These are phyloP conservation scores for Candida sanyaensis DNA, from an alignment of 1,139 yeast species.

Conservation along the genomic window DNA sequence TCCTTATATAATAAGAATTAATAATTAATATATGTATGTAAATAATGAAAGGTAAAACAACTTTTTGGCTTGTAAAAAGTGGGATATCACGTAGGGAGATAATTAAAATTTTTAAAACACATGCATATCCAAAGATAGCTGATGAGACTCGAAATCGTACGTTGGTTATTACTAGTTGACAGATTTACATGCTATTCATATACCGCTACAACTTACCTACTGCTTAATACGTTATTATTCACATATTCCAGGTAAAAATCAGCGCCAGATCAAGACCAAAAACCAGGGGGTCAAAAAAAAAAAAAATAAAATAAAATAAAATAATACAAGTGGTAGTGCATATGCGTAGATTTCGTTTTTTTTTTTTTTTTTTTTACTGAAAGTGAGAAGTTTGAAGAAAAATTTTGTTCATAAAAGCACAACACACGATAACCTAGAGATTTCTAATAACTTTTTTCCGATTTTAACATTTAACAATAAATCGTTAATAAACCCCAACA, in stretches of 20 bases:
- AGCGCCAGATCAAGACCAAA: too few relatives aligned
- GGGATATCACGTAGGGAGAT: too few relatives aligned
- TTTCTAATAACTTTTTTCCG: not conserved
- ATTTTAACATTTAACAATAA: too few relatives aligned
- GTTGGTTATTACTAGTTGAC: too few relatives aligned
- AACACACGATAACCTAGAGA: slow-evolving; percentile 5
- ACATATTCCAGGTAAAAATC: too few relatives aligned
- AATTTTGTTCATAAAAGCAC: slow-evolving; percentile 3
- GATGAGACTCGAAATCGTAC: too few relatives aligned
- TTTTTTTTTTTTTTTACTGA: not conserved
- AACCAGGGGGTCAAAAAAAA: not conserved
- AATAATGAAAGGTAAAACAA: too few relatives aligned
- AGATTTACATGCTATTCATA: too few relatives aligned
- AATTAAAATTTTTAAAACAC: not conserved
- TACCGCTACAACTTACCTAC: too few relatives aligned
- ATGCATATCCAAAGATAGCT: not conserved
- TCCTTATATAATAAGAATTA: not conserved
- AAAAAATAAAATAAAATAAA: too few relatives aligned
- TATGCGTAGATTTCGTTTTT: not conserved
- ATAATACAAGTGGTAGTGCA: slow-evolving; percentile 1
- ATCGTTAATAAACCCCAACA: not conserved
- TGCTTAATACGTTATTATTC: too few relatives aligned
- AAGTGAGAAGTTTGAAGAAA: slow-evolving; percentile 1
- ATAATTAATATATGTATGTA: not conserved
- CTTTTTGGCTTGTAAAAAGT: too few relatives aligned